phyloP scores from a whole-genome alignment of 192 early-diverging fungal species.

The Rhizoclosmatium sp. region DNA sequence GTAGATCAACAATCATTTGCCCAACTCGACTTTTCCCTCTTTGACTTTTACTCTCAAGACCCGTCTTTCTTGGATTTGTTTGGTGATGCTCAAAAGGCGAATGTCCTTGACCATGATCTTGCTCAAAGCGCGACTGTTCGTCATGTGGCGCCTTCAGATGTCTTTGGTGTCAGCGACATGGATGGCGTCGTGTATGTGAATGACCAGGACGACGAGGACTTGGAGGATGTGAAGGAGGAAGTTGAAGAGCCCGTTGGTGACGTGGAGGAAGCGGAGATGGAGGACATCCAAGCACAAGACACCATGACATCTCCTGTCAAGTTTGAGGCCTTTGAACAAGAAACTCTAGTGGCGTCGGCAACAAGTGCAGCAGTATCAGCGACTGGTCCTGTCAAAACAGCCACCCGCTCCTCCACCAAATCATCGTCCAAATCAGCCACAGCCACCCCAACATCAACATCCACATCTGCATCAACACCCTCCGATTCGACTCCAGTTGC shows the following conservation, averaged over 20 bases:
- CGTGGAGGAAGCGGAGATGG: background rate
- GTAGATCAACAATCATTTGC: background rate
- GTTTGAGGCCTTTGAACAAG: background rate
- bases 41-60: constrained; percentile 15
- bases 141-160: background rate
- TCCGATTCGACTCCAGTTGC: background rate
- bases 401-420: background rate
- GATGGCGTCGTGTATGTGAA: background rate
- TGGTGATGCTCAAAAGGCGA: background rate
- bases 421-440: background rate
- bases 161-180: background rate
- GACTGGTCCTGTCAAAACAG: background rate
- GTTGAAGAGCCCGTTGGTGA: background rate
- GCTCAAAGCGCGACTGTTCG: no score
- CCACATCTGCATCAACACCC: background rate
- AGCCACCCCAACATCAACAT: background rate
- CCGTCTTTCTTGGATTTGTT: background rate
- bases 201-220: background rate
- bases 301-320: background rate
- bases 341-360: background rate
- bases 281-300: background rate
- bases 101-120: no score
- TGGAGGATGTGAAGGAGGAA: background rate
- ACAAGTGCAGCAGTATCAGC: background rate
- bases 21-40: background rate